Conservation (phyloP, 2,329 filamentous ascomycete genomes). For the Paramyrothecium sp. region DNA sequence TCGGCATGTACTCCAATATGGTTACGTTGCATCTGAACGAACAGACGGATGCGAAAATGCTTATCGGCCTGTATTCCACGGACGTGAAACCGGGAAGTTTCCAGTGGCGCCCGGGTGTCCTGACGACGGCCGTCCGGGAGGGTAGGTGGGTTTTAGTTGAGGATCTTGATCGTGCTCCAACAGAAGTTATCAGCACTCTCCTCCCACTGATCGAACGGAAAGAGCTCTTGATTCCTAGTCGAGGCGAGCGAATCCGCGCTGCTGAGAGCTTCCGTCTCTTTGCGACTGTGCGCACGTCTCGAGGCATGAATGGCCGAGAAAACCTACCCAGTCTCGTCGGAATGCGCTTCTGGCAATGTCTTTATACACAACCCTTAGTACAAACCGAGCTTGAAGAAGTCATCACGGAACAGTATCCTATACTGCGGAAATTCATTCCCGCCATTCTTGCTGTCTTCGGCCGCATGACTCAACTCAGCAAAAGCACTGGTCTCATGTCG, state of each 20-base stretch:
- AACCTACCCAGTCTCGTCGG: slow-evolving; percentile 76
- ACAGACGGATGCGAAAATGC: slow-evolving; percentile 95
- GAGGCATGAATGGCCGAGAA: slow-evolving; percentile 64
- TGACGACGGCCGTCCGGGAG: slow-evolving; percentile 91
- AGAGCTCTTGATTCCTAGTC: slow-evolving; percentile 86
- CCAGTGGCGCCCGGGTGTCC: slow-evolving; percentile 84
- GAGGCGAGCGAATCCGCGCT: slow-evolving; percentile 82
- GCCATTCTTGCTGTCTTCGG: slow-evolving; percentile 60
- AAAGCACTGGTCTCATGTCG: slow-evolving; percentile 35
- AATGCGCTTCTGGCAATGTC: slow-evolving; percentile 78
- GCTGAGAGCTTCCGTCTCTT: slow-evolving; percentile 85
- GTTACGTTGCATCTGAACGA: slow-evolving; percentile 96
- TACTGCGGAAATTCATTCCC: slow-evolving; percentile 61
- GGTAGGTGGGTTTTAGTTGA: slow-evolving; percentile 97
- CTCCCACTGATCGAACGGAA: slow-evolving; percentile 88
- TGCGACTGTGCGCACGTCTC: slow-evolving; percentile 80
- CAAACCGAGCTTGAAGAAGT: slow-evolving; percentile 73
- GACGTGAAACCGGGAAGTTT: slow-evolving; percentile 87
- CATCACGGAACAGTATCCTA: slow-evolving; percentile 67
- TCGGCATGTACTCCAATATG: slow-evolving; percentile 79
- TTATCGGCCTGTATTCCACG: slow-evolving; percentile 91
- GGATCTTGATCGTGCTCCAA: slow-evolving; percentile 91
- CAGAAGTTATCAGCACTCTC: slow-evolving; percentile 90
- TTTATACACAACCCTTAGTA: slow-evolving; percentile 66
- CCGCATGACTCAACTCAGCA: slow-evolving; percentile 49